Base-by-base conservation (phyloP, 1,139 yeast species). In the Eremothecium sinecaudum region DNA sequence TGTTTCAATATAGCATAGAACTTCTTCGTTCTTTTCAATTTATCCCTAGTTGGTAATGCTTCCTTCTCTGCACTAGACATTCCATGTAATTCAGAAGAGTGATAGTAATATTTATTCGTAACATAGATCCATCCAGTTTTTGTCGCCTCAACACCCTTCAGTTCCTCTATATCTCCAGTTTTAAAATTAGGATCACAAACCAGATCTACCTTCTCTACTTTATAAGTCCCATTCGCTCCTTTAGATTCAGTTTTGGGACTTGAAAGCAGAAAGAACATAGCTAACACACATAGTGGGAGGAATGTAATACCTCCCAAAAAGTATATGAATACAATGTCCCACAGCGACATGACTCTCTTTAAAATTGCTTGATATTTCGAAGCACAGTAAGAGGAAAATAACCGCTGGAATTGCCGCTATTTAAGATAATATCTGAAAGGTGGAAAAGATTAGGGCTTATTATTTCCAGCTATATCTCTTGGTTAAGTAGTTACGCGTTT, bases 41-140 rank as follows among this genome's bases (percentile, higher is more conserved):
- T 52, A 11, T 48, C 46, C 29, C 53, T 38, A 18, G 44, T 45
- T 5, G 50, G 41, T n/a, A 47, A 31, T 4, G 42, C 40, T 14
- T 38, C 45, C 4, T 38, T 24, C n/a, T 41, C 34, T 11, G 41
- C 26, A 18, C 38, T 29, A n/a, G 36, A 35, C 13, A 41, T 28
- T 10, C 42, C 51, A 44, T 41, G 81, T 79, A 5, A 75, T 64
- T 51, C 75, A 63, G 53, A 60, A 30, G 76, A 64, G 48, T 71
- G 64, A 36, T 61, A 64, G 40, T 71, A 71, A 46, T 79, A 83
- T 46, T 81, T 90, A 40, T 75, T 75, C 0, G 95, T 82, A 7
- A 86, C 84, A 3, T 80, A 74, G 4, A 87, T 59, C 93, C 94
- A 84, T 2, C 94, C 95, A 9, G 74, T 61, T 50, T 72, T 75